A percentile compares a stretch with the other conserved stretches of the same genome.
These are phyloP conservation scores for Persicaria maculosa DNA, from an alignment of 148 eudicot genomes.

Conservation along the genomic window DNA sequence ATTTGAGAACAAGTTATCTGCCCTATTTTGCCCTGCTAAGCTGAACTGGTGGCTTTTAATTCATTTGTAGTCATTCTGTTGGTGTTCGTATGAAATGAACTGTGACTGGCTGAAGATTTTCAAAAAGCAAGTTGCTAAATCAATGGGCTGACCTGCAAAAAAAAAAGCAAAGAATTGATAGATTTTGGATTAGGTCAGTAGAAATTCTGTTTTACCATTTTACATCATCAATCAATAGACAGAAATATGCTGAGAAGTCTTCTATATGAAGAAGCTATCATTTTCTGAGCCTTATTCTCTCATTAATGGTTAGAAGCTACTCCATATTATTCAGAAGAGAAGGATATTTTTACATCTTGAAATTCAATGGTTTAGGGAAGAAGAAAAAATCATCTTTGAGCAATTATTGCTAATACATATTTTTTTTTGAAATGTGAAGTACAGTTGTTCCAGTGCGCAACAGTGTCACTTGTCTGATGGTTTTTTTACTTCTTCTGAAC, in stretches of 20 bases:
- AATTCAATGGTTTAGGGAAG: not conserved
- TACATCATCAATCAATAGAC: not conserved
- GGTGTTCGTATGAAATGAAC: not conserved
- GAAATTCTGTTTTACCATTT: not conserved
- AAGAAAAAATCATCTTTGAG: conserved; percentile 1
- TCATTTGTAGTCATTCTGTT: not conserved
- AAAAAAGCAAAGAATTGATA: not conserved
- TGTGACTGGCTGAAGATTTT: not conserved
- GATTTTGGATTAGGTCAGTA: not conserved
- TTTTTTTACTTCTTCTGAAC: conserved; percentile 20
- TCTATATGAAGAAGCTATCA: not conserved
- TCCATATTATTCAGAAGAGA: not conserved
- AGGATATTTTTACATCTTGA: not conserved
- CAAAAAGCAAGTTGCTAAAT: not conserved
- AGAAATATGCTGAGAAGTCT: not conserved
- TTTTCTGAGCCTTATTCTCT: not conserved
- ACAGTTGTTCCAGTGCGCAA: not conserved
- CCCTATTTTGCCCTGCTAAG: conserved; percentile 2
- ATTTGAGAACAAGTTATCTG: not conserved
- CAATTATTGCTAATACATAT: not conserved
- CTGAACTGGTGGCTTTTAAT: not conserved
- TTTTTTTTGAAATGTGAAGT: not conserved
- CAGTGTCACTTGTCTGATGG: not conserved
- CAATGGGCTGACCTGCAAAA: not conserved
- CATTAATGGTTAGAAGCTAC: not conserved